phyloP scores from a whole-genome alignment of 306 rosid species.

The Parietaria judaica region DNA sequence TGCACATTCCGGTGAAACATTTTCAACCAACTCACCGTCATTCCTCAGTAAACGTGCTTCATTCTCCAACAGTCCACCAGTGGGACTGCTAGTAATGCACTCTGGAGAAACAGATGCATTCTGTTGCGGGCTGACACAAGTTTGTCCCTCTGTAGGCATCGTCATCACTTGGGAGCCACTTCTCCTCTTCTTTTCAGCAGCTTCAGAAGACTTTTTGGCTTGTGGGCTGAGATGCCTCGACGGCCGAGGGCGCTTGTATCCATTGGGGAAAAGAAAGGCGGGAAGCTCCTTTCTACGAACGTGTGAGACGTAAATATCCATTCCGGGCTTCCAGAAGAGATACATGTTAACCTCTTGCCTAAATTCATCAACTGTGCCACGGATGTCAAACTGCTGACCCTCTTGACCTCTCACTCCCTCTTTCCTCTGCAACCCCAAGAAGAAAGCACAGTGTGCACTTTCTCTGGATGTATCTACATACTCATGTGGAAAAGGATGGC shows the following conservation, averaged over 20 bases:
- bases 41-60: conserved; percentile 23
- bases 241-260: conserved; percentile 55
- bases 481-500: conserved; percentile 94
- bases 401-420: conserved; percentile 93
- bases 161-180: conserved; percentile 34
- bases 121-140: conserved; percentile 50
- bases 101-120: conserved; percentile 44
- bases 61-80: conserved; percentile 31
- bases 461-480: conserved; percentile 61
- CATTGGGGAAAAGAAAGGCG: conserved; percentile 78
- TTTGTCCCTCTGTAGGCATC: conserved; percentile 39
- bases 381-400: conserved; percentile 95
- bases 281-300: conserved; percentile 97
- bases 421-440: conserved; percentile 97
- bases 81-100: conserved; percentile 19
- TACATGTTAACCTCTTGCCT: conserved; percentile 75
- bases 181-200: conserved; percentile 76
- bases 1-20: conserved; percentile 18
- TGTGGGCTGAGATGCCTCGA: conserved; percentile 41
- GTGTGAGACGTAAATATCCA: conserved; percentile 90
- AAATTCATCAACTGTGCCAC: conserved; percentile 94
- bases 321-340: conserved; percentile 82
- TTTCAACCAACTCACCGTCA: conserved; percentile 26
- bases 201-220: conserved; percentile 38
- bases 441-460: conserved; percentile 83